Base-by-base conservation (phyloP, 345 rosid species). In the Anacardium occidentale region DNA sequence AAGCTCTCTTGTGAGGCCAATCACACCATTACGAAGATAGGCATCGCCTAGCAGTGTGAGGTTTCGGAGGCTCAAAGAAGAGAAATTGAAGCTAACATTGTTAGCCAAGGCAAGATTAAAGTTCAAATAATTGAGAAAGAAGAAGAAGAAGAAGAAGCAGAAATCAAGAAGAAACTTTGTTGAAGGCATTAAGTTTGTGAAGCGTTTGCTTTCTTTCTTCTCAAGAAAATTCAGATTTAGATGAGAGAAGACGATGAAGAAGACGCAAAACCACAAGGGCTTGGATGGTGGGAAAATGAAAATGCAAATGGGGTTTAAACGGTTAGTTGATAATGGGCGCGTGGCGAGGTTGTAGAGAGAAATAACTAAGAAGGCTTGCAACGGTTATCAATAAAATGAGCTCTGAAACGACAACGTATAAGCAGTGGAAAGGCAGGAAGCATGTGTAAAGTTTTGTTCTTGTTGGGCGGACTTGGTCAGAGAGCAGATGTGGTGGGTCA, bases 31-130 rank as follows among this genome's bases (percentile, higher is more conserved):
- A 15, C 87, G 82, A 77, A 96, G 92, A 64, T 91, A 92, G 66
- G 97, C 86, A 68, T 93, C 96, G 13, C 98, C 99, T 26, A 93
- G 94, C 76, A 96, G 97, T 12, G 98, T 91, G 73, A 96, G 86
- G 83, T 90, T 91, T 3, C 89, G 83, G 79, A 91, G 81, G 51
- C 79, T 80, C 79, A 91, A 83, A 47, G 86, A 82, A 32, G 84
- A 76, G 91, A 84, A 87, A 29, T 83, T 73, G 77, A 96, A 89
- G 45, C 81, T 77, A 2, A 80, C 69, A 42, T 78, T 84, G 32
- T 64, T 76, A 8, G 89, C 78, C 0, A 67, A 74, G 4, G 57
- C 82, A 2, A 57, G 14, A 21, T 61, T 44, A 64, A 20, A 66
- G 40, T 20, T 67, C 64, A 47, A 54, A 76, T 40, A 20, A 1